A percentile compares a stretch with the other conserved stretches of the same genome.
phyloP scores from a whole-genome alignment of 495 filamentous ascomycete species.

The Daldinia decipiens region DNA sequence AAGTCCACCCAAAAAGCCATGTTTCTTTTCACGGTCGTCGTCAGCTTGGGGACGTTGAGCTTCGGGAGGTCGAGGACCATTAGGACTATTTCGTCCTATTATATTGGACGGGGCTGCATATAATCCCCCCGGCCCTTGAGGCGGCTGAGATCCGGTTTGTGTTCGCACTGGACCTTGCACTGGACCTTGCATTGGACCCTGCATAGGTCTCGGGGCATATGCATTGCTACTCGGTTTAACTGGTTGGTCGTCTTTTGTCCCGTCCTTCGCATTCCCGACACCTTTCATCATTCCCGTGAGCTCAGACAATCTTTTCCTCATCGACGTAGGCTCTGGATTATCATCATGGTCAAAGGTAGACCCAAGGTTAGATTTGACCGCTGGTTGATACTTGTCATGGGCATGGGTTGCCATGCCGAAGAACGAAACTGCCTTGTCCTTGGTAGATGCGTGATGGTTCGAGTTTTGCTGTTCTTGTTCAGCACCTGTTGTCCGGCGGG shows the following conservation, averaged over 20 bases:
- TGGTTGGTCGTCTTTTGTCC: conserved; percentile 44
- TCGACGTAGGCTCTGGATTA: conserved; percentile 28
- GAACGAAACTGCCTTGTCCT: conserved; percentile 35
- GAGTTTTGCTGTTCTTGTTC: conserved; percentile 17
- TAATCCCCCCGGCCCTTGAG: conserved; percentile 20
- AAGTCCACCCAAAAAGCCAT: conserved; percentile 43
- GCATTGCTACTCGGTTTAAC: conserved; percentile 28
- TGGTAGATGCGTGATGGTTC: conserved; percentile 19
- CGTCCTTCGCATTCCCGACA: conserved; percentile 47
- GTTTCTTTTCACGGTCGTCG: conserved; percentile 43
- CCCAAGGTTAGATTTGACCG: conserved; percentile 36
- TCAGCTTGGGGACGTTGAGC: conserved; percentile 36
- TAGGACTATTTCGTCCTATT: conserved; percentile 28
- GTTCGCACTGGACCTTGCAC: conserved; percentile 25
- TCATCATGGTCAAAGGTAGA: conserved; percentile 41
- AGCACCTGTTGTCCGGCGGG: conserved; percentile 31
- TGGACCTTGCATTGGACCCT: conserved; percentile 3
- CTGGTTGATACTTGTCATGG: conserved; percentile 37
- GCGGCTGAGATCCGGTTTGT: conserved; percentile 7
- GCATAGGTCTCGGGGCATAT: conserved; percentile 29
- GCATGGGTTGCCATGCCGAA: conserved; percentile 22
- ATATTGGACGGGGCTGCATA: conserved; percentile 15
- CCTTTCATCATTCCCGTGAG: conserved; percentile 49
- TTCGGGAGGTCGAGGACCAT: conserved; percentile 29
- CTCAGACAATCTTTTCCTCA: conserved; percentile 46